phyloP scores from a whole-genome alignment of 208 protist genomes.

The Crithidia acanthocephali region DNA sequence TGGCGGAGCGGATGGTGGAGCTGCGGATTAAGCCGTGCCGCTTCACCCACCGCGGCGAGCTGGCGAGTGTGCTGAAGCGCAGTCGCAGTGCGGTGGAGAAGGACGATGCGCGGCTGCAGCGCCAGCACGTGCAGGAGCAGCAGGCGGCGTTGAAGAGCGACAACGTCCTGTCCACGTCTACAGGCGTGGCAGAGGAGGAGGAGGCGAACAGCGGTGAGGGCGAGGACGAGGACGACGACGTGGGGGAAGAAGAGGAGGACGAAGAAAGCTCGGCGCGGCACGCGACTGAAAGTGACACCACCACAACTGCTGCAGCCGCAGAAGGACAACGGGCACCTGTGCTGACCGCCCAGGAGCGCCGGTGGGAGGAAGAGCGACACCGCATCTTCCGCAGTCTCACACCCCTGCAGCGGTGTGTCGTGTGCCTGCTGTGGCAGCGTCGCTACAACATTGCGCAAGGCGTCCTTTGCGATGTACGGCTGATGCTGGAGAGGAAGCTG shows the following conservation, averaged over 20 bases:
- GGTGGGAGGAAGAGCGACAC: constrained; percentile 41
- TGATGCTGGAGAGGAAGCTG: constrained; percentile 29
- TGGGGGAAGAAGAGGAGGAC: too few species aligned
- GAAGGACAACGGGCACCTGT: neutral
- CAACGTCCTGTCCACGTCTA: neutral
- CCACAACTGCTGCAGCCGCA: too few species aligned
- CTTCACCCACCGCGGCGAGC: constrained; percentile 54
- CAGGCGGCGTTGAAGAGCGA: constrained; percentile 1
- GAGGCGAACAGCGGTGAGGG: neutral
- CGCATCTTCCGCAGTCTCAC: constrained; percentile 59
- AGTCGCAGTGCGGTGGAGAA: constrained; percentile 11
- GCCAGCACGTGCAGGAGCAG: constrained; percentile 23
- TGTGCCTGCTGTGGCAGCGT: constrained; percentile 77
- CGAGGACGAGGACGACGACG: too few species aligned
- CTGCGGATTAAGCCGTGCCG: constrained; percentile 46
- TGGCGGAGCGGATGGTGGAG: constrained; percentile 63
- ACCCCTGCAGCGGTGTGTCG: constrained; percentile 66
- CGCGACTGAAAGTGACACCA: too few species aligned
- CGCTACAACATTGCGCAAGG: constrained; percentile 38
- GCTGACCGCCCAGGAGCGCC: neutral
- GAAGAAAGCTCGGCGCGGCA: too few species aligned
- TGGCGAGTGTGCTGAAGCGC: constrained; percentile 43
- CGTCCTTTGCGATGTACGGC: constrained; percentile 58
- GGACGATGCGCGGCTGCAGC: constrained; percentile 17
- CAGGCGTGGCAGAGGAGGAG: too few species aligned